Evolutionary conservation across 106 monocot species (phyloP), one percentile per base, ranked within the genome.

Genomic region (Acanthochlamys bracteata): DNA sequence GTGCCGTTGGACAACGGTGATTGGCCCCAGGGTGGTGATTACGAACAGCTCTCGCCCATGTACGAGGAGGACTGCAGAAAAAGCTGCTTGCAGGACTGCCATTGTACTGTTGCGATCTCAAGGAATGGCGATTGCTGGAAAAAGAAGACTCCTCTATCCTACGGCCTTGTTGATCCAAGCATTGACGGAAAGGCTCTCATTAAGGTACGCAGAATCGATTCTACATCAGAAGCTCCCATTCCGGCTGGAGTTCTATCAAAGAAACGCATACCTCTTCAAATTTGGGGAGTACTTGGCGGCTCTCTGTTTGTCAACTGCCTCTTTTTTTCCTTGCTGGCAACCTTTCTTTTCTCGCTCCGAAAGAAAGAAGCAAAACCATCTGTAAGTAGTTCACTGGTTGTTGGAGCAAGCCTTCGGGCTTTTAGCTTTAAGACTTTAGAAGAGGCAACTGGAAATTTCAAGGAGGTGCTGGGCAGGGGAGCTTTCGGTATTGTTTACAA

Each of bases 141-240:
- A 70, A 70, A 76, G 76, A 65, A 58, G 62, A 39, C 19, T 2
- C 76, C 76, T 7, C 33, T 76, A 19, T 56, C 65, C 10, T 59
- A 71, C 58, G 76, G 76, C 11, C 63, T 43, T 52, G 17, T 25
- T 19, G 24, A 42, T n/a, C 3, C 8, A 4, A 16, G 24, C 26
- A 33, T 25, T 9, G 16, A 25, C 7, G 27, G 51, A 17, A 71
- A 55, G 23, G 20, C 42, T 12, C 33, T 53, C 15, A 40, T 62
- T 6, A 61, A 42, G 39, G 71, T 41, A 62, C 11, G 46, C 9
- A 41, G 11, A 3, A n/a, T n/a, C n/a, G 24, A 11, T 24, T 52
- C 20, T 9, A 0, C 39, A 0, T 27, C 47, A 11, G 11, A 16
- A 7, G 10, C 3, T 55, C 11, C n/a, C n/a, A n/a, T 1, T 55